Evolutionary conservation across 1,284 basidiomycete species (phyloP), one percentile per base, ranked within the genome.

Genomic region (Porogramme epimiltina): DNA sequence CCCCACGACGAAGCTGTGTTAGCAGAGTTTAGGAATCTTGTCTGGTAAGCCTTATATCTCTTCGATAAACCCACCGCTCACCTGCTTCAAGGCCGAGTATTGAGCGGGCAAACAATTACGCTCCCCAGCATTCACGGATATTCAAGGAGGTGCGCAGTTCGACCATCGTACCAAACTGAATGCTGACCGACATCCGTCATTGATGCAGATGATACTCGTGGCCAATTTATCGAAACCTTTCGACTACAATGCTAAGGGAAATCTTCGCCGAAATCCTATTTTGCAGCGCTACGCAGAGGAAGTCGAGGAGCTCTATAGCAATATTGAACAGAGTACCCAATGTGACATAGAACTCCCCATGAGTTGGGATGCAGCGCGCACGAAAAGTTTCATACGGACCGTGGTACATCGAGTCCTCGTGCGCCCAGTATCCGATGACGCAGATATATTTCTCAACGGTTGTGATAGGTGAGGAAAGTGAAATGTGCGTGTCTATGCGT

Each of bases 391-490:
- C 52, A 66, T 71, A 6, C 54, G 67, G 3, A 39, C 38, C 2
- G 63, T 66, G 18, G 63, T 74, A 0, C 22, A 41, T 1, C 58
- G 56, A 16, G 68, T 72, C 6, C 34, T 73, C 42, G 41, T 48
- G 4, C 47, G 52, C 8, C 15, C 26, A 0, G 49, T 72, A 1
- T 34, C 42, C 2, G 72, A 73, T 40, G 65, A 70, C 37, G 70
- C 66, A 39, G 74, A 79, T 55, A 51, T 78, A 4, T 78, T 78
- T 60, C 66, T 71, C 28, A 55, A 59, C 44, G 76, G 76, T 15
- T 73, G 74, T 40, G 75, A 78, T 49, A 77, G 75, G 76, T 75
- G 22, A 40, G 40, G 20, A 1, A 18, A 4, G 13, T 11, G 22
- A 23, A 4, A 18, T 13, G 5, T 38, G 8, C 13, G 8, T 44